phyloP scores from a whole-genome alignment of 2,329 filamentous ascomycete genomes.

The Botrytis medusae region DNA sequence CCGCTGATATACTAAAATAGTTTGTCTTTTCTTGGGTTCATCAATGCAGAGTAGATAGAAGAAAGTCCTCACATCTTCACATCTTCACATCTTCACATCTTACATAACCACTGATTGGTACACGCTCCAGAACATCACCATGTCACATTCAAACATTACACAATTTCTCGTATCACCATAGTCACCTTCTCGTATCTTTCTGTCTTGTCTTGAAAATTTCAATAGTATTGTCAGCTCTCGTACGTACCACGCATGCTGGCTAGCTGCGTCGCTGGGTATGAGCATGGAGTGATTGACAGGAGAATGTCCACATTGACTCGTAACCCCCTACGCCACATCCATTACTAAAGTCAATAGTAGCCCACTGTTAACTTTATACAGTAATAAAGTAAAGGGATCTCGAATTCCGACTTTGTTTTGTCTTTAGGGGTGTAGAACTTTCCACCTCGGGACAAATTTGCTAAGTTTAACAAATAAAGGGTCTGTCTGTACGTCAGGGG shows the following conservation, averaged over 20 bases:
- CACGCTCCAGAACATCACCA: background rate
- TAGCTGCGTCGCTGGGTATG: background rate
- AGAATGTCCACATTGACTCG: background rate
- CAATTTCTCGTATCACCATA: background rate
- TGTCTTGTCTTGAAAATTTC: background rate
- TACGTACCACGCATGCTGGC: background rate
- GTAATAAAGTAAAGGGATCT: background rate
- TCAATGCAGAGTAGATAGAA: background rate
- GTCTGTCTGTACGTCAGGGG: background rate
- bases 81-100: background rate
- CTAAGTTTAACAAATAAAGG: background rate
- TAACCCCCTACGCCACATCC: background rate
- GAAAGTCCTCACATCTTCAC: background rate
- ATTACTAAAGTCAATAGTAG: background rate
- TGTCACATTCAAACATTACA: too few species aligned
- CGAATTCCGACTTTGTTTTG: background rate
- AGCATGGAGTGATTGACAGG: background rate
- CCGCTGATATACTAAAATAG: background rate
- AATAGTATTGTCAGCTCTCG: background rate
- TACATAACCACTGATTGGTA: background rate
- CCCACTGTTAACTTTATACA: background rate
- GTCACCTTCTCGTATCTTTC: background rate
- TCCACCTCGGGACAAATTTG: background rate
- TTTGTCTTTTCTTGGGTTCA: background rate
- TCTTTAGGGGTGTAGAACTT: background rate